A percentile compares a stretch with the other conserved stretches of the same genome.
Evolutionary conservation across 305 asterid species (phyloP).

Genomic region (Solanum hybrid): DNA sequence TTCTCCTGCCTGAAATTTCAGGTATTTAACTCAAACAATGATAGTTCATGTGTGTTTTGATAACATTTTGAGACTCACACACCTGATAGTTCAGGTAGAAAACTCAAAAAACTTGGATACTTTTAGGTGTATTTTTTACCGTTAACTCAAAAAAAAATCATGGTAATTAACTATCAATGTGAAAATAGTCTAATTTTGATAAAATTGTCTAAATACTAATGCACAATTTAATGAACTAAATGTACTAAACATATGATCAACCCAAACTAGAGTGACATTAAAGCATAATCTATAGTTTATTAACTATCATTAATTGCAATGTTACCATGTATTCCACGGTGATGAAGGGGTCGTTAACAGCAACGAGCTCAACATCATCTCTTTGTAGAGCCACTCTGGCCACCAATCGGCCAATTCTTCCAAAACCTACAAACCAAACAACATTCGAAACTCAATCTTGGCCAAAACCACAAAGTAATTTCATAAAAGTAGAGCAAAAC

Average conservation of each 20-base stretch:
- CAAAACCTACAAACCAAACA: constrained; percentile 9
- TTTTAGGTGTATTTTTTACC: background rate
- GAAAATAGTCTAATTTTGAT: background rate
- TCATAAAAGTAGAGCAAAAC: background rate
- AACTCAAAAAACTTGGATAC: background rate
- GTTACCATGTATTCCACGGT: constrained; percentile 17
- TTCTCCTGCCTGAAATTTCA: background rate
- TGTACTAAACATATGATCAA: background rate
- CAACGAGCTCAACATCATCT: constrained; percentile 19
- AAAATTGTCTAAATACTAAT: background rate
- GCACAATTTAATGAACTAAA: background rate
- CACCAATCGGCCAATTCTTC: constrained; percentile 22
- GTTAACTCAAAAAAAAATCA: background rate
- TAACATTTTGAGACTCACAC: background rate
- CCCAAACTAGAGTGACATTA: background rate
- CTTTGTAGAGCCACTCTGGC: constrained; percentile 17
- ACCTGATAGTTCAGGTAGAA: background rate
- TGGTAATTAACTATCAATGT: background rate
- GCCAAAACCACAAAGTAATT: background rate
- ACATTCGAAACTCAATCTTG: background rate
- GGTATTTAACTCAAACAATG: background rate
- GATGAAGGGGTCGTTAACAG: constrained; percentile 20
- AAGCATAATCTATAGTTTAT: background rate
- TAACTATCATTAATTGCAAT: background rate
- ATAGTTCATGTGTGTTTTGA: background rate